These are phyloP conservation scores for Fusarium fujikuroi DNA, from an alignment of 2,329 filamentous ascomycete species.

Conservation along the genomic window DNA sequence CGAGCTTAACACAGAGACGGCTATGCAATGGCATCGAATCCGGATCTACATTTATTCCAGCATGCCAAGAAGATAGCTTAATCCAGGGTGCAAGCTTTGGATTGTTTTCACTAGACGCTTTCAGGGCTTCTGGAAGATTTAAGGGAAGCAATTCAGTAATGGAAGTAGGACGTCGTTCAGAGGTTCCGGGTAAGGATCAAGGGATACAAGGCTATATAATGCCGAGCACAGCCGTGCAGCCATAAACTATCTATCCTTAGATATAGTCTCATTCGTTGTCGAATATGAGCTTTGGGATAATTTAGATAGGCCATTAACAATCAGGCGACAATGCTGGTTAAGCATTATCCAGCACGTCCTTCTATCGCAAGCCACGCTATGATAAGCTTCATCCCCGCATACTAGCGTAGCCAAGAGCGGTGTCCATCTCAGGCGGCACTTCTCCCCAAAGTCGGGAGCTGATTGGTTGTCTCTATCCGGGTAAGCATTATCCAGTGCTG, in stretches of 20 bases:
- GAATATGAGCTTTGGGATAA: not conserved
- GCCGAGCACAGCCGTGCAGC: not conserved
- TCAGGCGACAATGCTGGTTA: not conserved
- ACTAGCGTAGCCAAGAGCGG: not conserved
- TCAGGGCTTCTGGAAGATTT: no score
- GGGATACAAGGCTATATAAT: not conserved
- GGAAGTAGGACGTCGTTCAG: no score
- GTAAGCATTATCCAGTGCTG: not conserved
- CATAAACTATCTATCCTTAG: not conserved
- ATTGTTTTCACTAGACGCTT: fast-evolving
- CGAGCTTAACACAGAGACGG: not conserved
- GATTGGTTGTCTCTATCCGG: not conserved
- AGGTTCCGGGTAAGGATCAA: not conserved
- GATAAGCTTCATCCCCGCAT: not conserved
- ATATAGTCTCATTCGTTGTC: not conserved
- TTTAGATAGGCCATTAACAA: not conserved
- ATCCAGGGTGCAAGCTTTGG: fast-evolving
- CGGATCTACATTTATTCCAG: not conserved
- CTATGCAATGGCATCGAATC: not conserved
- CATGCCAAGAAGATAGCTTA: no score
- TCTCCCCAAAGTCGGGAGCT: fast-evolving
- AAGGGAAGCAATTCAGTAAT: no score
- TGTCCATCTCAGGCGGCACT: not conserved
- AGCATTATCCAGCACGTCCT: not conserved
- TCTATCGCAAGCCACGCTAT: not conserved